A percentile compares a stretch with the other conserved stretches of the same genome.
Evolutionary conservation across 805 yeast species (phyloP).

Genomic region (Kluyveromyces lactis): DNA sequence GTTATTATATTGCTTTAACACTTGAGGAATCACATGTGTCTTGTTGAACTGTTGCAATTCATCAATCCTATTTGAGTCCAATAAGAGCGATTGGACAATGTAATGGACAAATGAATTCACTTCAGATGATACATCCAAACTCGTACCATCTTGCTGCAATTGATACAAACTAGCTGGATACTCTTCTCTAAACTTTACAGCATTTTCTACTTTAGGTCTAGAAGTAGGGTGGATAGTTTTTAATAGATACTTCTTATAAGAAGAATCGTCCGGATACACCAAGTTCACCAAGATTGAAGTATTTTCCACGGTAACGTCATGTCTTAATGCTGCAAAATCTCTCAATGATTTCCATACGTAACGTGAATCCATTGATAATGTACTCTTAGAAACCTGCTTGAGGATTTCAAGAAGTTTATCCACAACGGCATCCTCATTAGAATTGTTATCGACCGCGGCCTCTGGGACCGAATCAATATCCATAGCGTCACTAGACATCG

Average conservation of each 20-base stretch:
- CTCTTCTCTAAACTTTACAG: slow-evolving; percentile 23
- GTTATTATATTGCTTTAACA: slow-evolving; percentile 56
- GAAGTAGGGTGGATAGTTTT: slow-evolving; percentile 31
- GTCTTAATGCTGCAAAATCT: slow-evolving; percentile 69
- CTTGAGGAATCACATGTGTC: slow-evolving; percentile 39
- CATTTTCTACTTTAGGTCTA: slow-evolving; percentile 30
- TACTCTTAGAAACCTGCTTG: slow-evolving; percentile 43
- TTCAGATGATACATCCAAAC: slow-evolving; percentile 56
- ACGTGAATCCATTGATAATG: slow-evolving; percentile 72
- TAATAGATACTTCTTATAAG: slow-evolving; percentile 36
- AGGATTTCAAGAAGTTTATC: slow-evolving; percentile 27
- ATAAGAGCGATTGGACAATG: slow-evolving; percentile 65
- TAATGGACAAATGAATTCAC: slow-evolving; percentile 72
- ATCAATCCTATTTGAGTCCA: slow-evolving; percentile 48
- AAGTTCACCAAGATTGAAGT: slow-evolving; percentile 47
- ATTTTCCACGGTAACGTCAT: slow-evolving; percentile 45
- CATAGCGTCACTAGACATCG: slow-evolving; percentile 18
- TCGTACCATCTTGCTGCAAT: slow-evolving; percentile 17
- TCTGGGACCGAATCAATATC: slow-evolving; percentile 15
- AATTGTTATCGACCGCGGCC: slow-evolving; percentile 5
- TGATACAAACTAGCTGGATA: slow-evolving; percentile 28
- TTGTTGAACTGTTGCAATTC: slow-evolving; percentile 47
- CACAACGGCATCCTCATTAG: slow-evolving; percentile 24
- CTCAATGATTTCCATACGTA: slow-evolving; percentile 80
- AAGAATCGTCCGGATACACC: slow-evolving; percentile 44